Evolutionary conservation across 164 flowering plant genomes (phyloP).

Genomic region (Vitis amurensis): DNA sequence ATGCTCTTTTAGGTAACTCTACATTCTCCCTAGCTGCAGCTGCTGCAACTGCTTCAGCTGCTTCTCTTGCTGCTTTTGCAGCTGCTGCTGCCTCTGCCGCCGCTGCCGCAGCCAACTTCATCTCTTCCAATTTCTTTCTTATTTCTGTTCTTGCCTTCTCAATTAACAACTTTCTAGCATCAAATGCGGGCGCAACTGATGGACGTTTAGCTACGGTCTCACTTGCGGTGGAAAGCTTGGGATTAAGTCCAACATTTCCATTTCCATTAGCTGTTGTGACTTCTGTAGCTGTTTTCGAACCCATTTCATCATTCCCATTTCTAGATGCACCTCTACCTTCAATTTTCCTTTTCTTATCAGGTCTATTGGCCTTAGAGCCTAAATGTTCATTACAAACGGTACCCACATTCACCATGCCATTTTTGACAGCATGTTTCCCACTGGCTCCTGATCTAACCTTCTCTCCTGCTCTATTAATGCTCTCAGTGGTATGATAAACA

Average conservation of each 20-base stretch:
- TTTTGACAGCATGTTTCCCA: slow-evolving; percentile 26
- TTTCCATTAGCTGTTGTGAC: slow-evolving; percentile 26
- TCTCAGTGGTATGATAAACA: slow-evolving; percentile 38
- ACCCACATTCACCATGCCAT: slow-evolving; percentile 5
- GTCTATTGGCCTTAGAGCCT: slow-evolving; percentile 32
- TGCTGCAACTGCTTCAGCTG: slow-evolving; percentile 14
- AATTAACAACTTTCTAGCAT: slow-evolving; percentile 66
- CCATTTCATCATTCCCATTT: slow-evolving; percentile 35
- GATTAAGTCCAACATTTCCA: slow-evolving; percentile 22
- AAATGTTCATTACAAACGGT: slow-evolving; percentile 16
- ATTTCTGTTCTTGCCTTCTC: slow-evolving; percentile 72
- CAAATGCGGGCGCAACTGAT: slow-evolving; percentile 55
- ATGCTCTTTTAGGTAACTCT: slow-evolving; percentile 16
- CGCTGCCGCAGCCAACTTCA: slow-evolving; percentile 37
- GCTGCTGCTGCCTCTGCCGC: slow-evolving; percentile 25
- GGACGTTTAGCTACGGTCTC: slow-evolving; percentile 31
- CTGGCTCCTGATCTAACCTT: slow-evolving; percentile 31
- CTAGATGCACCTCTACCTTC: slow-evolving; percentile 23
- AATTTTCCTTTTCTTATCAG: slow-evolving; percentile 64
- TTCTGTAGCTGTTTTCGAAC: slow-evolving; percentile 30
- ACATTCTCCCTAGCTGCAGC: slow-evolving; percentile 10
- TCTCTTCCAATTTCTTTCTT: slow-evolving; percentile 60
- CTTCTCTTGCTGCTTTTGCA: slow-evolving; percentile 18
- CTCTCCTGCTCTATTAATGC: slow-evolving; percentile 13
- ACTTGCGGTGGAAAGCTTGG: slow-evolving; percentile 22